Evolutionary conservation across 23 red algal genomes (phyloP).

Genomic region (Cyanidioschyzon merolae): DNA sequence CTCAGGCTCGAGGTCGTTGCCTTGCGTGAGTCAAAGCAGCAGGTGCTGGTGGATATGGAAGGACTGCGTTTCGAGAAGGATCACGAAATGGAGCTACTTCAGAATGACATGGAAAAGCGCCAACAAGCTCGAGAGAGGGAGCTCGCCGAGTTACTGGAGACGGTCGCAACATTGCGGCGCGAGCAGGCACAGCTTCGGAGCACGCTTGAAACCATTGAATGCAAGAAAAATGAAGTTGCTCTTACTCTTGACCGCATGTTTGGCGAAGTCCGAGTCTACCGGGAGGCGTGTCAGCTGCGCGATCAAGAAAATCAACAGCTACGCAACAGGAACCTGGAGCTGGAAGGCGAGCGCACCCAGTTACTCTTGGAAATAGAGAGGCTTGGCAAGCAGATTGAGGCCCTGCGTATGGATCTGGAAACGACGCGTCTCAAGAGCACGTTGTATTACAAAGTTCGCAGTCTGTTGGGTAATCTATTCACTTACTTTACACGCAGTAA

Average conservation of each 20-base stretch:
- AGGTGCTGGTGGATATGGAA: slow-evolving; percentile 18
- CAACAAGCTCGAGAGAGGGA: not conserved
- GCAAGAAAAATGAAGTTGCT: not conserved
- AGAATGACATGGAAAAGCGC: not conserved
- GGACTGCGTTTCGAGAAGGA: slow-evolving; percentile 12
- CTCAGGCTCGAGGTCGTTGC: not conserved
- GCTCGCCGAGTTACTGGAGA: not conserved
- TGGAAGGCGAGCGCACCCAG: not conserved
- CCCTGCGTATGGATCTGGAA: not conserved
- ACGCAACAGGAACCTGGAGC: not conserved
- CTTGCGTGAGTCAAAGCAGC: slow-evolving; percentile 8
- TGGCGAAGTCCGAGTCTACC: not conserved
- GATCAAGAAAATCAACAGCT: not conserved
- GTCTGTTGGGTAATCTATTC: not conserved
- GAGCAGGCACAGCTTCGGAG: not conserved
- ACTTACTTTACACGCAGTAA: not conserved
- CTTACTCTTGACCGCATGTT: slow-evolving; percentile 10
- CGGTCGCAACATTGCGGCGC: not conserved
- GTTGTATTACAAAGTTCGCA: not conserved
- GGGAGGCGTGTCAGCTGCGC: not conserved
- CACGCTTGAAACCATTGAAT: not conserved
- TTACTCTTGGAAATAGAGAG: not conserved
- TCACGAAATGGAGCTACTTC: not conserved
- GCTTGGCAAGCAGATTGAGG: not conserved
- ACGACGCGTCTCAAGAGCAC: not conserved